Conservation (phyloP, 2,329 filamentous ascomycete genomes). For the Cytospora mali region DNA sequence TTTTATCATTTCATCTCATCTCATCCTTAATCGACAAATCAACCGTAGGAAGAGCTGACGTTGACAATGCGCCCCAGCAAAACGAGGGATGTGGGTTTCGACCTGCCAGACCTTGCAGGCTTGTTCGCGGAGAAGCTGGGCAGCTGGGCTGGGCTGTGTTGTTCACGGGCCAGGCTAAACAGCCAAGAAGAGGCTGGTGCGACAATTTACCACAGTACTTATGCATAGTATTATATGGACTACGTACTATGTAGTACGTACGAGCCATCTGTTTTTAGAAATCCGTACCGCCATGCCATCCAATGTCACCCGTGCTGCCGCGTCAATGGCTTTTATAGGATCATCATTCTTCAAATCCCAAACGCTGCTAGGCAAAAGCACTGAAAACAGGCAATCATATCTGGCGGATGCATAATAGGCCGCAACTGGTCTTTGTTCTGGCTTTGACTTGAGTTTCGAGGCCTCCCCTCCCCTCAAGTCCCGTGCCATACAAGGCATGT, state of each 20-base stretch:
- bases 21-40: conserved; percentile 1
- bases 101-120: neutral
- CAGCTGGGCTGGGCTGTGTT: conserved; percentile 9
- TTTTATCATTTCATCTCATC: neutral
- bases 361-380: neutral
- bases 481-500: too few relatives aligned
- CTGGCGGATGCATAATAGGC: neutral
- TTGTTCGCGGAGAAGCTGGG: neutral
- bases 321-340: conserved; percentile 12
- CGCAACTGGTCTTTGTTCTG: neutral
- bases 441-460: neutral
- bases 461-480: too few relatives aligned
- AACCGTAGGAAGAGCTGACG: conserved; percentile 8
- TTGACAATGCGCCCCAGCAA: conserved; percentile 7
- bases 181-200: conserved; percentile 4
- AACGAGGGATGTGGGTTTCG: neutral
- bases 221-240: neutral
- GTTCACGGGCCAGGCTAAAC: conserved; percentile 7
- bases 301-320: neutral
- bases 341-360: neutral
- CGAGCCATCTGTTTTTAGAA: conserved; percentile 18
- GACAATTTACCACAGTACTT: conserved; percentile 13
- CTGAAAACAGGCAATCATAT: neutral
- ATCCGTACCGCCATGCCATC: neutral
- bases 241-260: neutral